Base-by-base conservation (phyloP, 371 early-diverging fungal species). In the Funneliformis caledonium region DNA sequence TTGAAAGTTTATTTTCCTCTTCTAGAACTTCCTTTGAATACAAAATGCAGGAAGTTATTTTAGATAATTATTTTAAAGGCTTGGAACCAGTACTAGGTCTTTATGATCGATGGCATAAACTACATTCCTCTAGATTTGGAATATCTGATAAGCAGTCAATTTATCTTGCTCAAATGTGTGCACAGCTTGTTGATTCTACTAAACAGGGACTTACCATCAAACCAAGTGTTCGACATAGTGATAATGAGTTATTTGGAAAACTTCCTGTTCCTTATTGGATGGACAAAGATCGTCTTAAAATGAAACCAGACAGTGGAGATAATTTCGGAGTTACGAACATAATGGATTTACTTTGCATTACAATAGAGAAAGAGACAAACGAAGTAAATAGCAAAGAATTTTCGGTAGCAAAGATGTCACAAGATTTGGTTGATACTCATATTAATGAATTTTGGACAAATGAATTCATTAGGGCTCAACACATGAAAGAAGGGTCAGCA, bases 111-210 rank as follows among this genome's bases (percentile, higher is more conserved):
- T 88, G 85, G 84, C 84, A 88, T 50, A 86, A 85, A 0, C 83
- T 88, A 1, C 50, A 86, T 0, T 81, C 87, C 0, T 87, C 87
- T 45, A 45, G 47, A 7, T 61, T 72, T 10, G 84, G 85, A 2
- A 62, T 88, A 8, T 85, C 85, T n/a, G 68, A 85, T 43, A 80
- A 81, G 10, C 82, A 86, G 72, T 88, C 87, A 0, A 67, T 84
- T 9, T 88, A 88, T 48, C 74, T 88, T 22, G 86, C 84, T 1
- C 87, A 88, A 65, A 85, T 88, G 86, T 85, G 85, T 80, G 85
- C 88, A n/a, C 82, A 83, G 37, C 52, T 88, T 10, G 86, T 88
- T 0, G 89, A 88, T 81, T 87, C 87, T 1, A 82, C 88, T 5
- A 88, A 88, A 75, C 89, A 88, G 83, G 88, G 89, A n/a, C 65